Base-by-base conservation (phyloP, 2,329 filamentous ascomycete species). In the Cladosporium sp. region DNA sequence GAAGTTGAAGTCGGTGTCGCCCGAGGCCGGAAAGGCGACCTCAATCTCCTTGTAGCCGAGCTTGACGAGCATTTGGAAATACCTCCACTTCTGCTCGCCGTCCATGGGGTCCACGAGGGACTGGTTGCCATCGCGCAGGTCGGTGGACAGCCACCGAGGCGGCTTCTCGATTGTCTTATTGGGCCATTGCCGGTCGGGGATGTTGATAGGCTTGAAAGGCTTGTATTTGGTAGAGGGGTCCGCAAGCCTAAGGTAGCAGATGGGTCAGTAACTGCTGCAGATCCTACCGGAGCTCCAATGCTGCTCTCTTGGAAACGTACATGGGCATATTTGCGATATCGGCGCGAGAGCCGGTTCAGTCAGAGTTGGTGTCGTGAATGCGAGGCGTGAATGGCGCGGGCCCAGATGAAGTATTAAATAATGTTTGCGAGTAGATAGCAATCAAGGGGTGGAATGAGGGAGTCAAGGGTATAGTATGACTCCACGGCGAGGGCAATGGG, bases 41-140 rank as follows among this genome's bases (percentile, higher is more conserved):
- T 97, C 92, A 60, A 97, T 96, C 74, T 97, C 92, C 74, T 96
- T 97, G 79, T 95, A 97, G 62, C 93, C 92, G 46, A 96, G 79
- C 56, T 92, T 84, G 64, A 86, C 83, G 50, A 97, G 82, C 89
- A 95, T 95, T 73, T 91, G 85, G 78, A 97, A 97, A 78, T 91
- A 97, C 56, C 79, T 78, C 83, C 87, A 93, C 75, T 97, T 97
- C 77, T 96, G 90, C 45, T 95, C 89, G 61, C 89, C 89, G 66
- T 89, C 93, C 91, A 97, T 96, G 58, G 92, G 91, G 69, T 95
- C 89, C 33, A 89, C 84, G 70, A 95, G 77, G 70, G 86, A 91
- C 76, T 97, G 92, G 77, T 96, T 96, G 53, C 91, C 92, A 77
- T 97, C 92, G 65, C 92, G 79, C 63, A 95, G 74, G 69, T 93